Percentiles rank a stretch among this genome's conserved stretches.
Conservation (phyloP, 768 basidiomycete species). For the Kwoniella bestiolae region DNA sequence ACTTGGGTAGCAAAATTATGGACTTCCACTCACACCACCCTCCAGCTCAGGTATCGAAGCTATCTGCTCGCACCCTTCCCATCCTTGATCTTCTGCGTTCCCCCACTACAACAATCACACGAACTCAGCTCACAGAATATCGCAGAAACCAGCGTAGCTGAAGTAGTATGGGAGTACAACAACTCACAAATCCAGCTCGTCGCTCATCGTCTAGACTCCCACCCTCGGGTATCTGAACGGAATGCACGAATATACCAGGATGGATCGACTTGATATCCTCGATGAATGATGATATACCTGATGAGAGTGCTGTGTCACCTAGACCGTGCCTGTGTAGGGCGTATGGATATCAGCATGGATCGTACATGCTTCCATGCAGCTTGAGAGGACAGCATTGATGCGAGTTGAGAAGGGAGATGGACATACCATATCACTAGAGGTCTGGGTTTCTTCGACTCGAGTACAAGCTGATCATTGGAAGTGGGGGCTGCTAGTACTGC, state of each 20-base stretch:
- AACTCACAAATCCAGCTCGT: constrained; percentile 53
- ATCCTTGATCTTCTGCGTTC: constrained; percentile 53
- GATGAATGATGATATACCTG: constrained; percentile 55
- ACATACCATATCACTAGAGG: constrained; percentile 49
- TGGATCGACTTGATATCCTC: constrained; percentile 48
- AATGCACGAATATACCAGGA: constrained; percentile 57
- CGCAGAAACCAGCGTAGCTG: background rate
- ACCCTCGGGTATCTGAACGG: constrained; percentile 50
- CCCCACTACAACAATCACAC: constrained; percentile 58
- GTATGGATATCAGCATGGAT: background rate
- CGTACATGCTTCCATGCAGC: background rate
- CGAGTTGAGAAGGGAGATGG: background rate
- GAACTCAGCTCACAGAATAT: no score
- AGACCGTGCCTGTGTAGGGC: constrained; percentile 58
- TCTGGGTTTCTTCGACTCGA: constrained; percentile 17
- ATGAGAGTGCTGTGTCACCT: constrained; percentile 57
- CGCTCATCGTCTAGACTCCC: constrained; percentile 54
- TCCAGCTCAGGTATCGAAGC: constrained; percentile 47
- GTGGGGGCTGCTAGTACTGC: background rate
- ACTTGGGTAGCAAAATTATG: no score
- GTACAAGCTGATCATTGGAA: constrained; percentile 10
- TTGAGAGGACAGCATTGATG: no score
- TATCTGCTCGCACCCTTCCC: constrained; percentile 52
- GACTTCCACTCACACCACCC: constrained; percentile 33
- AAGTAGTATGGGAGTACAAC: background rate